Evolutionary conservation across 2,329 filamentous ascomycete genomes (phyloP).

Genomic region (Trichoderma polysporum): DNA sequence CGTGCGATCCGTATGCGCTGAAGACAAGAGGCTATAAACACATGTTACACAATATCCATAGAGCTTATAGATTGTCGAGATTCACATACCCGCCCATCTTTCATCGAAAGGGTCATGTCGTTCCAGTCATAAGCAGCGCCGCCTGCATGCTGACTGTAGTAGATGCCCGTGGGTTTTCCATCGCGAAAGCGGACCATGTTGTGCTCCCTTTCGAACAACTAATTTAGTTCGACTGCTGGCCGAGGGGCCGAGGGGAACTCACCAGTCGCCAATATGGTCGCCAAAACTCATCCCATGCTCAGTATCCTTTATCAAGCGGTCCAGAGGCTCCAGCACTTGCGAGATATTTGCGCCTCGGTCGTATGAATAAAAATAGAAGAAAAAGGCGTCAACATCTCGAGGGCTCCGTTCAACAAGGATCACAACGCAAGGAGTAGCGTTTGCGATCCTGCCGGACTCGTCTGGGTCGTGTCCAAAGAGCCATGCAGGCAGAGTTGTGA

Average conservation of each 20-base stretch:
- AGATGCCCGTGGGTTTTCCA: not conserved
- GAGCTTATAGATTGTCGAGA: not conserved
- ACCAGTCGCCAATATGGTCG: slow-evolving; percentile 3
- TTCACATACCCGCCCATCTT: not conserved
- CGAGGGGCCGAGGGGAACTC: not conserved
- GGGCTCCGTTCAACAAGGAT: not conserved
- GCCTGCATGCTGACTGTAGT: slow-evolving; percentile 1
- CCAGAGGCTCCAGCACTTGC: slow-evolving; percentile 3
- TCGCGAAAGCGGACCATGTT: slow-evolving; percentile 4
- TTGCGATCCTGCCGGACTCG: not conserved
- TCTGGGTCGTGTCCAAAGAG: not conserved
- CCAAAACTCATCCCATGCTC: slow-evolving; percentile 8
- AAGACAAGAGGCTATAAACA: not conserved
- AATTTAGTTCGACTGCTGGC: not conserved
- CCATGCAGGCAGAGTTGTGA: not conserved
- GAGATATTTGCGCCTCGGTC: slow-evolving; percentile 8
- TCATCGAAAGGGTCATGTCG: not conserved
- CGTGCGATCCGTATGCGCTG: slow-evolving; percentile 5
- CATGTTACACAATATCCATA: not conserved
- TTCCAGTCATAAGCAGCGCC: not conserved
- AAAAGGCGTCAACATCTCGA: not conserved
- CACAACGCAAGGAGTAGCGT: not conserved
- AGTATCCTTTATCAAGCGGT: slow-evolving; percentile 8
- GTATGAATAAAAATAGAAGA: slow-evolving; percentile 12
- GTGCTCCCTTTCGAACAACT: not conserved